phyloP scores from a whole-genome alignment of 2,329 filamentous ascomycete species.

The Calonectria montana region DNA sequence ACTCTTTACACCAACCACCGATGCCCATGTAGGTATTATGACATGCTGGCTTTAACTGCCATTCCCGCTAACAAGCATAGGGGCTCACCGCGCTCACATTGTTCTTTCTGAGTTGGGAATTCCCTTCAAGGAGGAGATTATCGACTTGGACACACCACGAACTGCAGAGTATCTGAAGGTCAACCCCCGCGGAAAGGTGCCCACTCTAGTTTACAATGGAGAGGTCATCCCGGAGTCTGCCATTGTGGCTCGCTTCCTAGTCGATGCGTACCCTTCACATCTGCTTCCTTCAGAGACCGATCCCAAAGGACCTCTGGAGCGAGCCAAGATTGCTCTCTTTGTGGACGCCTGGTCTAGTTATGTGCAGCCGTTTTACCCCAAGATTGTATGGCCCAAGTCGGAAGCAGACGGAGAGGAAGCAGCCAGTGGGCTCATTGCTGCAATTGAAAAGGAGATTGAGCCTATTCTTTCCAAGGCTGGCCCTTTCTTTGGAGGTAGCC shows the following conservation, averaged over 20 bases:
- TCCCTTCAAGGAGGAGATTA: conserved; percentile 76
- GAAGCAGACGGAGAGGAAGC: conserved; percentile 63
- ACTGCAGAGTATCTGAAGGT: conserved; percentile 80
- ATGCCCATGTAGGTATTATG: conserved; percentile 67
- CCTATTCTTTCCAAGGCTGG: conserved; percentile 68
- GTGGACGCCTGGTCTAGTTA: conserved; percentile 76
- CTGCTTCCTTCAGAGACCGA: conserved; percentile 66
- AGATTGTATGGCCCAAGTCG: conserved; percentile 58
- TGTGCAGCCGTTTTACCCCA: conserved; percentile 60
- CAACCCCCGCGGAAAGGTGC: conserved; percentile 84
- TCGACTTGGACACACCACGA: conserved; percentile 77
- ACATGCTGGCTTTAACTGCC: not conserved
- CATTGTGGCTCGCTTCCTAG: conserved; percentile 78
- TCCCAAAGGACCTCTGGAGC: conserved; percentile 65
- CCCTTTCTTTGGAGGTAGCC: conserved; percentile 74
- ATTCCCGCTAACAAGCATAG: conserved; percentile 42
- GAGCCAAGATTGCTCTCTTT: conserved; percentile 79
- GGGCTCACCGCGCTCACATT: conserved; percentile 81
- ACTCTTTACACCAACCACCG: conserved; percentile 76
- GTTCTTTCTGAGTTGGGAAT: conserved; percentile 74
- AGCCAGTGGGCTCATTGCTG: conserved; percentile 62
- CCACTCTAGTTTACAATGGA: conserved; percentile 73
- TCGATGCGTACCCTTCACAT: conserved; percentile 75
- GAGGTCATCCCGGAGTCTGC: conserved; percentile 79
- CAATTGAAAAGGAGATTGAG: conserved; percentile 77